These are phyloP conservation scores for Betula pendula DNA, from an alignment of 306 rosid species.

Conservation along the genomic window DNA sequence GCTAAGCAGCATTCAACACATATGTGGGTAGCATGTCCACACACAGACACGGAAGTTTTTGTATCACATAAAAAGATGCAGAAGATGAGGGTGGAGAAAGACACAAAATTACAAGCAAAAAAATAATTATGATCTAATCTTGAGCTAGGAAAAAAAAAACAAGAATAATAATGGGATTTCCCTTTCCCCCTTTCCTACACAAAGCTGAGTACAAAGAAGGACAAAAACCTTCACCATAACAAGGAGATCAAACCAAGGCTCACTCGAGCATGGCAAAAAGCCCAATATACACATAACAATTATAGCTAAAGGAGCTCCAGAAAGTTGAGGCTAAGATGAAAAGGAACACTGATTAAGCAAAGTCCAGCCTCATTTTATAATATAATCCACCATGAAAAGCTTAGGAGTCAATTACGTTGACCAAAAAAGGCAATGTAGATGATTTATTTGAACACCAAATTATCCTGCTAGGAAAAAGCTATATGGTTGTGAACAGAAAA, in stretches of 20 bases:
- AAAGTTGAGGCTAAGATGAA: background rate
- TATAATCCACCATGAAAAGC: background rate
- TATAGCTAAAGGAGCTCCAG: background rate
- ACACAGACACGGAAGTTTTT: background rate
- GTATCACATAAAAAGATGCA: background rate
- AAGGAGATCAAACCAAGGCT: slow-evolving; percentile 2
- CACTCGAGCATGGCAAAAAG: background rate
- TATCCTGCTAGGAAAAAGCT: too few species aligned
- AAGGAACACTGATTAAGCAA: background rate
- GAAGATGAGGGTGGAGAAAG: background rate
- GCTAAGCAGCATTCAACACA: background rate
- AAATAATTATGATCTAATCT: background rate
- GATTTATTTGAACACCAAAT: too few species aligned
- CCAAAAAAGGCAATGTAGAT: too few species aligned
- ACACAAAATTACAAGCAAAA: background rate
- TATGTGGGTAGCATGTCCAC: background rate
- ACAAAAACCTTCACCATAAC: background rate
- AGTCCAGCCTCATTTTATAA: background rate
- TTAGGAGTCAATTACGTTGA: background rate
- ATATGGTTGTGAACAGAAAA: too few species aligned
- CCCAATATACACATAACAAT: background rate
- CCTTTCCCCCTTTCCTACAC: background rate
- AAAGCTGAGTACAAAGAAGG: background rate
- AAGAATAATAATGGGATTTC: too few species aligned
- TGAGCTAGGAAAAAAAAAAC: background rate